Percentiles rank a stretch among this genome's conserved stretches.
These are phyloP conservation scores for Aspergillus novoparasiticus DNA, from an alignment of 2,329 filamentous ascomycete species.

Conservation along the genomic window DNA sequence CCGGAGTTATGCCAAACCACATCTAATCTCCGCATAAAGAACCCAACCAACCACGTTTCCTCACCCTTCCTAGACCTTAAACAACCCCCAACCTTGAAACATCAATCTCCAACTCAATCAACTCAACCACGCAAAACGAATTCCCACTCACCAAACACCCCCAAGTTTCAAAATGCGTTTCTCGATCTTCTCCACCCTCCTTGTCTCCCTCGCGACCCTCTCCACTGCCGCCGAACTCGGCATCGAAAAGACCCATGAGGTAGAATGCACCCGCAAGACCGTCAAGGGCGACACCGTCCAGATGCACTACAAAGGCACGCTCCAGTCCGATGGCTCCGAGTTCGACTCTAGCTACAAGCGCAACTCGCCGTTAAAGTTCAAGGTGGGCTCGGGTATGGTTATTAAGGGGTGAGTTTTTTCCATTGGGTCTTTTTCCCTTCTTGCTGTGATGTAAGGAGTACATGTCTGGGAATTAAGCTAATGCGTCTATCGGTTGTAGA, in stretches of 20 bases:
- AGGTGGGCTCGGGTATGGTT: conserved; percentile 76
- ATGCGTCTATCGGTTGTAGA: conserved; percentile 45
- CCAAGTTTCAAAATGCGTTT: conserved; percentile 45
- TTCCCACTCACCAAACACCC: conserved; percentile 10
- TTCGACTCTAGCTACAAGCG: conserved; percentile 87
- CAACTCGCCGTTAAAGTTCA: conserved; percentile 74
- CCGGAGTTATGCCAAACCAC: background rate
- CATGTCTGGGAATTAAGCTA: background rate
- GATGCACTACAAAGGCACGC: conserved; percentile 87
- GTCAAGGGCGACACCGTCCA: conserved; percentile 74
- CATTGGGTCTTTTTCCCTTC: conserved; percentile 5
- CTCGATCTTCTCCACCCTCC: conserved; percentile 41
- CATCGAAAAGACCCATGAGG: conserved; percentile 73
- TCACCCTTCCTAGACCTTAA: background rate
- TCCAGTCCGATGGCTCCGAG: conserved; percentile 70
- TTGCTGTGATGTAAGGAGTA: background rate
- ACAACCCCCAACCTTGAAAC: background rate
- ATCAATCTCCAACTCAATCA: background rate
- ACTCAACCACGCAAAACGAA: background rate
- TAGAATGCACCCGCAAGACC: conserved; percentile 79
- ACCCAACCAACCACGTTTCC: conserved; percentile 4
- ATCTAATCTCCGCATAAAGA: background rate
- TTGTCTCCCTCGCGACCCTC: conserved; percentile 47
- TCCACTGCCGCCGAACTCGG: conserved; percentile 61
- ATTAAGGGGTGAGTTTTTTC: conserved; percentile 73